Conservation (phyloP, 768 basidiomycete genomes). For the Hydnomerulius pinastri region DNA sequence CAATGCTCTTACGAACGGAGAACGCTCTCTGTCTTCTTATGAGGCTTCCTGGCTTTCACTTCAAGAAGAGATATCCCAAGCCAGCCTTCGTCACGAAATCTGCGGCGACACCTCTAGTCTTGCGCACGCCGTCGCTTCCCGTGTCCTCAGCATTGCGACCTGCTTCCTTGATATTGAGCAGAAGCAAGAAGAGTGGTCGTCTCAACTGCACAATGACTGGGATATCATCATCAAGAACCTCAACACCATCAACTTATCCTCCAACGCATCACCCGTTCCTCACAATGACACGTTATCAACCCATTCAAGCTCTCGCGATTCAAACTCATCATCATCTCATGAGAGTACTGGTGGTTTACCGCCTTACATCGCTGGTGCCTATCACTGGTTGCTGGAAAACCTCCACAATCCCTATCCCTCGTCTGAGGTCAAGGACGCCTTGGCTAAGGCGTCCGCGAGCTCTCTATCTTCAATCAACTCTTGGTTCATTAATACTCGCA, state of each 20-base stretch:
- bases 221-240: not conserved
- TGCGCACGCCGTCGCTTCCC: not conserved
- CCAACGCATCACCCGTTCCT: not conserved
- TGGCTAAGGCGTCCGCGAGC: slow-evolving; percentile 29
- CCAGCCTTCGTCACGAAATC: not conserved
- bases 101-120: not conserved
- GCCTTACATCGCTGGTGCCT: slow-evolving; percentile 18
- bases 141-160: rapidly evolving
- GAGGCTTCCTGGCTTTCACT: not conserved
- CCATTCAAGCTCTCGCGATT: not conserved
- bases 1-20: not conserved
- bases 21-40: not conserved
- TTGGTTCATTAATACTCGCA: slow-evolving; percentile 52
- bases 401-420: slow-evolving; percentile 56
- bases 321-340: not conserved
- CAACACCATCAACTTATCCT: not conserved
- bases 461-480: slow-evolving; percentile 36
- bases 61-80: not conserved
- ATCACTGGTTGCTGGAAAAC: slow-evolving; percentile 47
- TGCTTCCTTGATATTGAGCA: not conserved
- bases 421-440: slow-evolving; percentile 21
- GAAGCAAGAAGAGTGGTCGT: not conserved
- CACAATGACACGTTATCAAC: not conserved
- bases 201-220: not conserved
- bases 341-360: not conserved